Evolutionary conservation across 2,329 filamentous ascomycete species (phyloP), one percentile per base, ranked within the genome.

Genomic region (Rosellinia necatrix): DNA sequence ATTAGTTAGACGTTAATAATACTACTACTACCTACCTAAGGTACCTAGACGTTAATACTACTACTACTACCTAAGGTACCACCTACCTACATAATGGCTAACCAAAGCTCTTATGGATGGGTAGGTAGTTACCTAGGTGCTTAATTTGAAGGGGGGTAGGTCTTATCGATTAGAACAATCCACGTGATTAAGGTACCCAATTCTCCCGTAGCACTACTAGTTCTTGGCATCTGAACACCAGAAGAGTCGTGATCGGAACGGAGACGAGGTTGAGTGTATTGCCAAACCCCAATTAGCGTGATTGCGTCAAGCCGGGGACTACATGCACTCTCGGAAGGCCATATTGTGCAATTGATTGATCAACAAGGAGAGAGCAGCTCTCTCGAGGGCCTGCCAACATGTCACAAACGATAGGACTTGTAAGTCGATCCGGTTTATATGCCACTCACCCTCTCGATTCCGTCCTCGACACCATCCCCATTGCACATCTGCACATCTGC

Each of bases 371-470:
- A 70, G 72, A 68, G 37, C 50, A 59, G 58, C 66, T 68, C 64
- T 64, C 66, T 66, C 66, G 49, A 65, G 55, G 63, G 58, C 64
- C 65, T n/a, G 62, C 65, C 72, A 77, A 56, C 38, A 93, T 93
- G 90, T 92, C 90, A 66, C 89, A 92, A 81, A 88, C 84, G 64
- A 77, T 92, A 70, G 90, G 90, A 69, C 78, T 88, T 74, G 90
- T 92, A 83, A 70, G 78, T 67, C 19, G 30, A 42, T 24, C 21
- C 41, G n/a, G 53, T 29, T 24, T 47, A 19, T 44, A 49, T n/a
- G 46, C 6, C 42, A 6, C n/a, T 15, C 49, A 19, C 17, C 53
- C 35, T 57, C 41, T 7, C 19, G 53, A 47, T 32, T 17, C n/a
- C 5, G 22, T 27, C 12, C n/a, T 38, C 17, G 17, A 54, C 37